phyloP scores from a whole-genome alignment of 441 rosid species.

The Hypseocharis bilobata region DNA sequence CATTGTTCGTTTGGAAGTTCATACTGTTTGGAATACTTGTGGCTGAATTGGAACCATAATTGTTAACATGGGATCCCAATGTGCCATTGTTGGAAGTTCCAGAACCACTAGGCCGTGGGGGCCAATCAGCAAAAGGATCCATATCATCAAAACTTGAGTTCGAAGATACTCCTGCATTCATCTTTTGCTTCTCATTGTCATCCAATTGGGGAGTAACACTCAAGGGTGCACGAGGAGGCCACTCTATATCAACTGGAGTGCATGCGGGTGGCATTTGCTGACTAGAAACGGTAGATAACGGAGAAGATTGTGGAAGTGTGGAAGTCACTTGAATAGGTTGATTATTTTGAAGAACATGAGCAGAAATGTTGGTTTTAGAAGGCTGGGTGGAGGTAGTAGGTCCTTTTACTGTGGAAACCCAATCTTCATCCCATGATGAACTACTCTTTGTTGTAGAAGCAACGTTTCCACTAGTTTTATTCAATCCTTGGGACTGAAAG shows the following conservation, averaged over 20 bases:
- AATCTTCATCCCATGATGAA: conserved; percentile 63
- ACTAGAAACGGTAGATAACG: conserved; percentile 29
- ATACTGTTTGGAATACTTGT: conserved; percentile 24
- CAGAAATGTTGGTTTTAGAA: conserved; percentile 23
- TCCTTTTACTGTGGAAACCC: conserved; percentile 46
- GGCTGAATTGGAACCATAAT: conserved; percentile 26
- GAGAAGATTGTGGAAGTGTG: conserved; percentile 34
- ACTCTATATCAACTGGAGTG: conserved; percentile 65
- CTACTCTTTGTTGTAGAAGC: conserved; percentile 42
- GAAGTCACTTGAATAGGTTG: conserved; percentile 35
- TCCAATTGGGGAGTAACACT: conserved; percentile 27
- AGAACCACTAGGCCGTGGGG: conserved; percentile 41
- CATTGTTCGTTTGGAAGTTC: conserved; percentile 30
- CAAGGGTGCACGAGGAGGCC: conserved; percentile 67
- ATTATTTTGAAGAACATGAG: conserved; percentile 22
- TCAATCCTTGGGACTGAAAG: conserved; percentile 36
- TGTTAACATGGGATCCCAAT: conserved; percentile 19
- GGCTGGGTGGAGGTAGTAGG: conserved; percentile 28
- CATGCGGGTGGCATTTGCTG: conserved; percentile 42
- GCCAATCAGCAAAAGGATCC: conserved; percentile 89
- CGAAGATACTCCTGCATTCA: conserved; percentile 34
- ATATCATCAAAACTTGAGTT: conserved; percentile 48
- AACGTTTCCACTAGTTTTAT: conserved; percentile 36
- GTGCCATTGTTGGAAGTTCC: conserved; percentile 35
- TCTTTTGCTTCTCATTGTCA: conserved; percentile 29